Base-by-base conservation (phyloP, 805 yeast species). In the Yarrowia sp. region DNA sequence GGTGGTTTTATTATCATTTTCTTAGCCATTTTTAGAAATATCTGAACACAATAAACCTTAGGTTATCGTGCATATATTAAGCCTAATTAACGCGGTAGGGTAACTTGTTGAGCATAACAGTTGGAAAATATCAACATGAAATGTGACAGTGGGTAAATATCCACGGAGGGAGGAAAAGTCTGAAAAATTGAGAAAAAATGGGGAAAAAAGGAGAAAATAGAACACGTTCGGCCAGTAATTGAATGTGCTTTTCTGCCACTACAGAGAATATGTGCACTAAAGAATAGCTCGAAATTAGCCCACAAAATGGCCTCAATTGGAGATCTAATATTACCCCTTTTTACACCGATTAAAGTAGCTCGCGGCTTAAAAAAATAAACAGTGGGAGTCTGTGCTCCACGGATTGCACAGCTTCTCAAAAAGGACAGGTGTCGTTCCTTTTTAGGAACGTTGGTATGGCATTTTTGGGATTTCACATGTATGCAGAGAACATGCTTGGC, bases 41-140 rank as follows among this genome's bases (percentile, higher is more conserved):
- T 26, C 32, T 5, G 32, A 26, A 26, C 32, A 26, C 5, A 15
- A 8, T 11, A 12, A 52, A 52, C 32, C 26, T 36, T 52, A 11
- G 45, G 45, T 53, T 53, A 53, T 53, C 59, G 59, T 53, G 59
- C 59, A 53, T 40, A 53, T 53, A 38, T 40, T 53, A 53, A 40
- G 59, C 59, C 45, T 53, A 53, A 53, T 53, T 53, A 53, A 53
- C 36, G 59, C 16, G 59, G 59, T 22, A 38, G 59, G 59, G 59
- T 53, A 53, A 53, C 45, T 40, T 53, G 58, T 36, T 53, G 58
- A 53, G 58, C 3, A 32, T 11, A 38, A 10, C 10, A 38, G 10
- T 38, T 5, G 40, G 40, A 38, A 38, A 38, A 11, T 38, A 38
- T 10, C 32, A 26, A 26, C 32, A 26, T 26, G 32, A 26, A 26